Conservation (phyloP, 352 stramenopile genomes). For the Chrysophaeum taylorii region DNA sequence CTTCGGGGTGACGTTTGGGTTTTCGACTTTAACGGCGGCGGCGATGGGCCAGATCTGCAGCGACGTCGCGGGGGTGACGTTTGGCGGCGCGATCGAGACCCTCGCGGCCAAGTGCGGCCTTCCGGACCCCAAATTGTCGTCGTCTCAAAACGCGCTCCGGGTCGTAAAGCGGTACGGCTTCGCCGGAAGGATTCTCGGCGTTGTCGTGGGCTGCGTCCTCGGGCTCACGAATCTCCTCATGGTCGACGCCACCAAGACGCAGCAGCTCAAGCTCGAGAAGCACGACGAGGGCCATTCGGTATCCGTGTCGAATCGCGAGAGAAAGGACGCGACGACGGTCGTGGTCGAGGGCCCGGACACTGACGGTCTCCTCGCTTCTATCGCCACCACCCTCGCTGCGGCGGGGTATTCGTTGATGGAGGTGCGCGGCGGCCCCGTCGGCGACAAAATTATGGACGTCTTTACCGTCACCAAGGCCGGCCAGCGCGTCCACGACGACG, state of each 20-base stretch:
- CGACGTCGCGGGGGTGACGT: constrained; percentile 39
- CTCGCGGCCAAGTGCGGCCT: constrained; percentile 26
- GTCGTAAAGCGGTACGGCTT: constrained; percentile 24
- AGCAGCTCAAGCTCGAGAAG: constrained; percentile 9
- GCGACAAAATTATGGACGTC: constrained; percentile 31
- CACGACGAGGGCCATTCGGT: constrained; percentile 43
- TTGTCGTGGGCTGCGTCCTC: constrained; percentile 38
- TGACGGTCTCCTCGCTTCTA: constrained; percentile 39
- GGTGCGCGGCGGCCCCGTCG: constrained; percentile 27
- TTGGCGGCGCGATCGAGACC: constrained; percentile 39
- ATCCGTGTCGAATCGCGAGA: constrained; percentile 36
- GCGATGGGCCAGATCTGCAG: constrained; percentile 44
- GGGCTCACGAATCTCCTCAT: constrained; percentile 43
- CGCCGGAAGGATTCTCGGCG: constrained; percentile 32
- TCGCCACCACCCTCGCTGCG: constrained; percentile 33
- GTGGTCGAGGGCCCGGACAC: constrained; percentile 39
- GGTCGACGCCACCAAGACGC: constrained; percentile 35
- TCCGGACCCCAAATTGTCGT: constrained; percentile 26
- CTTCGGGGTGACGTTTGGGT: constrained; percentile 42
- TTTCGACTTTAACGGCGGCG: constrained; percentile 40
- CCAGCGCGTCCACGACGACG: constrained; percentile 35
- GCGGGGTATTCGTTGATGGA: constrained; percentile 35
- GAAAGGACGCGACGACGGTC: constrained; percentile 33
- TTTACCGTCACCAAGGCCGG: constrained; percentile 30
- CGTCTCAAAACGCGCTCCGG: constrained; percentile 29